Evolutionary conservation across 306 rosid species (phyloP).

Genomic region (Macrotyloma uniflorum): DNA sequence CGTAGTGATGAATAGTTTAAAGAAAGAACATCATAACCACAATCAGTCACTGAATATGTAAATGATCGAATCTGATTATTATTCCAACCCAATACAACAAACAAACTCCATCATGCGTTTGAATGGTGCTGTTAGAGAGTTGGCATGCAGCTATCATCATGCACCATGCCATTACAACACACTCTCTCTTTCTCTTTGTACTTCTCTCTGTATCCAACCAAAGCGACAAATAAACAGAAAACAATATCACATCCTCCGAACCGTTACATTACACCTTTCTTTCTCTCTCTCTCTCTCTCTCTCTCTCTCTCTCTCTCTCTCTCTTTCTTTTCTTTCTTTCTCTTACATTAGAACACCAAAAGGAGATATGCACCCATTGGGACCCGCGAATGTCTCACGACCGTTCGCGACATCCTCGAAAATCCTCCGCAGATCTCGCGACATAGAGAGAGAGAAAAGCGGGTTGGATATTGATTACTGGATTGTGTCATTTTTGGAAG

Average conservation of each 20-base stretch:
- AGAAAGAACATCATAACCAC: background rate
- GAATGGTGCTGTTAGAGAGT: conserved; percentile 44
- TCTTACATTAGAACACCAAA: conserved; percentile 35
- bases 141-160: conserved; percentile 36
- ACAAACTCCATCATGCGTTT: background rate
- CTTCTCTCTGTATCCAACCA: conserved; percentile 11
- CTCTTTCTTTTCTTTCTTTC: conserved; percentile 4
- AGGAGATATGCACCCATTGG: conserved; percentile 50
- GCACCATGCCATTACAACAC: background rate
- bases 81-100: background rate
- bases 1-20: background rate
- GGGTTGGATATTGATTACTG: background rate
- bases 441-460: background rate
- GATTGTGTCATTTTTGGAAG: background rate
- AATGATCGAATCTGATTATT: background rate
- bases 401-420: conserved; percentile 48
- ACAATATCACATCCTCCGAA: conserved; percentile 43
- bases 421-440: conserved; percentile 65
- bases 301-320: conserved; percentile 22
- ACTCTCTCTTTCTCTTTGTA: background rate
- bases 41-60: background rate
- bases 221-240: conserved; percentile 38
- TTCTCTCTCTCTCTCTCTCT: background rate
- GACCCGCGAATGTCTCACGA: conserved; percentile 73
- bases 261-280: conserved; percentile 68